Base-by-base conservation (phyloP, 1,139 yeast genomes). In the Sugiyamaella pinicola region DNA sequence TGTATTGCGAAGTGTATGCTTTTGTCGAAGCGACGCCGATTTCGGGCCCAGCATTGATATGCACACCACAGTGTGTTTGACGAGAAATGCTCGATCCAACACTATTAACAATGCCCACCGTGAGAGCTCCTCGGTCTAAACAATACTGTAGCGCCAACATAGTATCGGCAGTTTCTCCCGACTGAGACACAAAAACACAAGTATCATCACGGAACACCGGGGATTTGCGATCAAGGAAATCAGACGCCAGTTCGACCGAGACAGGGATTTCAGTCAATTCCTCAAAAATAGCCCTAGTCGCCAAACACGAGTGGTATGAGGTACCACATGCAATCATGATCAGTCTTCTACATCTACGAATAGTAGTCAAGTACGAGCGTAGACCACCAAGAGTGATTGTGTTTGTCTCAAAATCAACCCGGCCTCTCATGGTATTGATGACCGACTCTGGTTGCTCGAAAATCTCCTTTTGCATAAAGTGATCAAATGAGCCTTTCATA, bases 291-390 rank as follows among this genome's bases (percentile, higher is more conserved):
- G 97, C 87, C 72, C 99, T 83, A 26, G 96, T 93, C 22, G 99
- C 99, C 69, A 95, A 76, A 77, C 99, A 95, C 18, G 99, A 93
- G 74, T 95, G 99, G 69, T 91, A 95, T 0, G 99, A 93, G 5
- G 99, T 95, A 75, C 99, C 99, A 75, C 99, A 95, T 4, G 99
- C 99, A 76, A 95, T 88, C 98, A 95, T 93, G 57, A 91, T 87
- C 67, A 95, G 81, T 73, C 99, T 84, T 74, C 98, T 84, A 65
- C 97, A 90, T 69, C 97, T 83, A 74, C 98, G 84, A 60, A 95
- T 87, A 47, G 95, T 87, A 31, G 95, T 84, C 61, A 95, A 77
- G 80, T 84, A 88, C 18, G 87, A 79, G 64, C 87, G 83, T 65
- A 95, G 79, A 35, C 99, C 99, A 67, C 99, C 99, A 61, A 95